Evolutionary conservation across 2,329 filamentous ascomycete species (phyloP), one percentile per base, ranked within the genome.

Genomic region (Colletotrichum zoysiae): DNA sequence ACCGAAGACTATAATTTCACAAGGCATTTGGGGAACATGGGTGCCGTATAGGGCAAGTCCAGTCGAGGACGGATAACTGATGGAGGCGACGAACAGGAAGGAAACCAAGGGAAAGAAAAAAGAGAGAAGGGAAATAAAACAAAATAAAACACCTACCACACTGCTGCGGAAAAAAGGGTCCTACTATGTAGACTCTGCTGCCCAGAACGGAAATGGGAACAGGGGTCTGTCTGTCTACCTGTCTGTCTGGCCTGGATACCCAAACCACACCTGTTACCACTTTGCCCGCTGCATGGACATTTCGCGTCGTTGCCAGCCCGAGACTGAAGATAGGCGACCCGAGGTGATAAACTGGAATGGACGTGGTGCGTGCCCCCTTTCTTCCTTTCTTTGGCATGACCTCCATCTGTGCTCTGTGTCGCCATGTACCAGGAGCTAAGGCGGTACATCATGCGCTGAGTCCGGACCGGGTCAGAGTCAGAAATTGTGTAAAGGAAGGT

Each of bases 361-460:
- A 30, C 30, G 23, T 67, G 65, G 51, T 64, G 59, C 65, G 59
- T 57, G 50, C 65, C 33, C 50, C 23, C 26, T 23, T 38, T 38
- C 50, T 18, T 18, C 23, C 26, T 33, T 23, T 11, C 51, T 33
- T 53, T 53, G 12, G 30, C 44, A 30, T n/a, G 20, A 35, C 23
- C 46, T 51, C 40, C 30, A 23, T 50, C 42, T 35, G 42, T 50
- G n/a, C 12, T 38, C n/a, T 65, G 60, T 58, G 53, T 65, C 35
- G 58, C 60, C 66, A 44, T 35, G 60, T 50, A 65, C 51, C 66
- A 53, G 44, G 18, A 70, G 63, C 56, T 62, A 65, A 67, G 33
- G 63, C 53, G 33, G 20, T 38, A 23, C 53, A n/a, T 6, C 33
- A 56, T 44, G 16, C 46, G 48, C 38, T 44, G 60, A 63, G 48